Evolutionary conservation across 2,329 filamentous ascomycete species (phyloP).

Genomic region (Tolypocladium ophioglossoides): DNA sequence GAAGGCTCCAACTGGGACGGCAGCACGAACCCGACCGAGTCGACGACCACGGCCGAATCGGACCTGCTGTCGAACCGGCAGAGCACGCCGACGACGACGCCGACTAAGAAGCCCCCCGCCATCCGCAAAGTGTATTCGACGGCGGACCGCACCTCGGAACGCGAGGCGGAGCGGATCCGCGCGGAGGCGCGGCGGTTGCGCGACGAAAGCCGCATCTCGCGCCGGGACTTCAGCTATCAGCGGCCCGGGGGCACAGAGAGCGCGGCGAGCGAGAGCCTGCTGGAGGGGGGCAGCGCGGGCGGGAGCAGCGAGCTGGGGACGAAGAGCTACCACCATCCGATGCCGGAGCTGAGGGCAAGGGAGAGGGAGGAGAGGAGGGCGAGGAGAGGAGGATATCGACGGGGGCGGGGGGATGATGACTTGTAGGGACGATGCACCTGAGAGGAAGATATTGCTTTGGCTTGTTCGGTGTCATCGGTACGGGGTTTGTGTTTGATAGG

Average conservation of each 20-base stretch:
- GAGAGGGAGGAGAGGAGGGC: conserved; percentile 24
- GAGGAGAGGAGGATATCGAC: conserved; percentile 22
- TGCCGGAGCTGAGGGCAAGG: conserved; percentile 35
- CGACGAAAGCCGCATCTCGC: conserved; percentile 36
- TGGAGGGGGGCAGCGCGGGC: conserved; percentile 7
- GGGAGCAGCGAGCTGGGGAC: conserved; percentile 40
- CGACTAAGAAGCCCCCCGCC: conserved; percentile 27
- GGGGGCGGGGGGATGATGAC: conserved; percentile 20
- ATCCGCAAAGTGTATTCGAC: conserved; percentile 54
- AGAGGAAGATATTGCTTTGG: not conserved
- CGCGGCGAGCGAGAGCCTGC: conserved; percentile 19
- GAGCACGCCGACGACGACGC: conserved; percentile 44
- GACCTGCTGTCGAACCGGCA: conserved; percentile 51
- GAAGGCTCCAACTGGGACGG: conserved; percentile 77
- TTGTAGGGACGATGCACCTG: not conserved
- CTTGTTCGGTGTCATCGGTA: not conserved
- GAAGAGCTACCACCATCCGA: conserved; percentile 45
- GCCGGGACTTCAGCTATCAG: conserved; percentile 45
- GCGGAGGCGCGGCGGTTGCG: conserved; percentile 45
- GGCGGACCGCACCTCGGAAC: conserved; percentile 40
- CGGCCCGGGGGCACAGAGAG: conserved; percentile 26
- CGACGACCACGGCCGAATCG: conserved; percentile 36
- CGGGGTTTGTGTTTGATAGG: not conserved
- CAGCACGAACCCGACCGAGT: conserved; percentile 54
- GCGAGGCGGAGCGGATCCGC: conserved; percentile 43